These are phyloP conservation scores for Xanthoconium purpureum DNA, from an alignment of 768 basidiomycete species.

Conservation along the genomic window DNA sequence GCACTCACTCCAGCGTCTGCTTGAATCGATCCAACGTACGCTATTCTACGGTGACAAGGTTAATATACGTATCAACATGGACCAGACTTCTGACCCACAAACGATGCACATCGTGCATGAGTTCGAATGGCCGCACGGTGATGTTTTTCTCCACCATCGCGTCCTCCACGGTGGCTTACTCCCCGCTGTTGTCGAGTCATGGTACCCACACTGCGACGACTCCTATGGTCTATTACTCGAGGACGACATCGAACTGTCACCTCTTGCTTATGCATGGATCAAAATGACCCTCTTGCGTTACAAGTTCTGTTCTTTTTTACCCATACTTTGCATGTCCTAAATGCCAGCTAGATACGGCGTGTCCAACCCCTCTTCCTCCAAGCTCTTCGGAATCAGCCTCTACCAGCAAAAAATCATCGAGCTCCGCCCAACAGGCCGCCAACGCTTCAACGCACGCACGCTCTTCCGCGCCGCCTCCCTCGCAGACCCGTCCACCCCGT, in stretches of 20 bases:
- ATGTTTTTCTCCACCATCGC: conserved; percentile 62
- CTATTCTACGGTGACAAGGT: conserved; percentile 68
- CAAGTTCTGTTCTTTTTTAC: conserved; percentile 46
- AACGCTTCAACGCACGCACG: conserved; percentile 60
- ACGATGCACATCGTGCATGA: conserved; percentile 53
- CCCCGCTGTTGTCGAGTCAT: conserved; percentile 82
- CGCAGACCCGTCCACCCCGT: conserved; percentile 55
- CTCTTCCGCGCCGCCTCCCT: conserved; percentile 48
- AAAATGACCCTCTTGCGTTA: conserved; percentile 80
- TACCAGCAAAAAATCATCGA: conserved; percentile 86
- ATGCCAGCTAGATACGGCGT: conserved; percentile 52
- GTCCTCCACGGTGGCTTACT: conserved; percentile 78
- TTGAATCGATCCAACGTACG: conserved; percentile 55
- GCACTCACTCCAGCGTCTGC: conserved; percentile 61
- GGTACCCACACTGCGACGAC: conserved; percentile 75
- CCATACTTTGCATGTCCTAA: neutral
- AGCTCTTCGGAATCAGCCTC: conserved; percentile 76
- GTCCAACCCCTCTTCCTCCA: conserved; percentile 36
- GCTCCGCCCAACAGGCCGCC: conserved; percentile 63
- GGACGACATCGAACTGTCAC: conserved; percentile 84
- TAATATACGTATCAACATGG: conserved; percentile 67
- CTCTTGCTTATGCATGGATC: conserved; percentile 80
- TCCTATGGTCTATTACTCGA: conserved; percentile 79
- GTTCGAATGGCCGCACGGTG: conserved; percentile 60
- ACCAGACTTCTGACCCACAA: conserved; percentile 64